These are phyloP conservation scores for Globisporangium apiculatum DNA, from an alignment of 352 stramenopile genomes.

Conservation along the genomic window DNA sequence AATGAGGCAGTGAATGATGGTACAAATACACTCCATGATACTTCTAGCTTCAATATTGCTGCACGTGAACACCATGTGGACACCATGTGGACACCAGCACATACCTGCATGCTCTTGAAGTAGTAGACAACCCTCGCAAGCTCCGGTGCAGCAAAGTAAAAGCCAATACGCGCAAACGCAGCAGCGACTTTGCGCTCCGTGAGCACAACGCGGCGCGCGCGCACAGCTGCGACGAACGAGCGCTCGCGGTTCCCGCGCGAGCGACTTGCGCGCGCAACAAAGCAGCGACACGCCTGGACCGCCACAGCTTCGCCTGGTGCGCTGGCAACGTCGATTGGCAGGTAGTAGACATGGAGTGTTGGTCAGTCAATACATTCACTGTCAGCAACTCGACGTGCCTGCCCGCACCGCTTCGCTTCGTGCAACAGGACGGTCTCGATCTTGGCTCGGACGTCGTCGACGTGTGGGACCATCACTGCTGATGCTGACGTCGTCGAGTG, in stretches of 20 bases:
- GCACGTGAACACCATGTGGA: too few relatives aligned
- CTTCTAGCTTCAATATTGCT: too few relatives aligned
- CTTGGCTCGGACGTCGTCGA: conserved; percentile 44
- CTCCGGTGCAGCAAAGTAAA: conserved; percentile 43
- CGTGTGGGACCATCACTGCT: conserved; percentile 37
- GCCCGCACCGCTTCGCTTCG: conserved; percentile 44
- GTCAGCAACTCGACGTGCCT: too few relatives aligned
- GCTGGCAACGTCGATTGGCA: conserved; percentile 3
- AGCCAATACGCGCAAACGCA: conserved; percentile 48
- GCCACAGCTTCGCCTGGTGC: conserved; percentile 50
- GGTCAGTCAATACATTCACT: too few relatives aligned
- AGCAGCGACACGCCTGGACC: conserved; percentile 49
- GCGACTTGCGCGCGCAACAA: conserved; percentile 39
- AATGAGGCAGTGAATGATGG: too few relatives aligned
- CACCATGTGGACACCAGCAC: not conserved
- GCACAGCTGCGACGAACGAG: conserved; percentile 51
- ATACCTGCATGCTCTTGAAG: conserved; percentile 47
- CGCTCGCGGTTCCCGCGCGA: conserved; percentile 40
- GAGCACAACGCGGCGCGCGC: conserved; percentile 52
- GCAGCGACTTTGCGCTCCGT: conserved; percentile 47
- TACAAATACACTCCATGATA: too few relatives aligned
- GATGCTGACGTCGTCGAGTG: conserved; percentile 51
- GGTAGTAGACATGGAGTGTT: too few relatives aligned
- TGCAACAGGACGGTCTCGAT: conserved; percentile 47
- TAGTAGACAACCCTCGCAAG: conserved; percentile 34